Conservation (phyloP, 2,329 filamentous ascomycete genomes). For the Periconia sp. region DNA sequence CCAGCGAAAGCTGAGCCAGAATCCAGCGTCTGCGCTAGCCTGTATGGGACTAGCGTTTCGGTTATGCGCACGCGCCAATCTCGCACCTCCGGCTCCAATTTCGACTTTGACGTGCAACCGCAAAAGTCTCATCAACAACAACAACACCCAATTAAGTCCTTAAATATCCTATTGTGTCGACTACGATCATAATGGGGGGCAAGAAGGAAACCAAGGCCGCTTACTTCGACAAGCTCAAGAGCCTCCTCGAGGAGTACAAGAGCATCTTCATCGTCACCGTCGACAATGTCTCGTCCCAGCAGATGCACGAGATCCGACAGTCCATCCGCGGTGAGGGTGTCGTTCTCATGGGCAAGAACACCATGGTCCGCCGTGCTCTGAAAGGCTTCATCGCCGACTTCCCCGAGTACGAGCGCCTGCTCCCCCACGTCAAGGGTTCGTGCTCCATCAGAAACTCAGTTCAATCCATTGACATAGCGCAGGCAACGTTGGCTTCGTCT, state of each 20-base stretch:
- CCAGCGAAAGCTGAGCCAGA: constrained; percentile 4
- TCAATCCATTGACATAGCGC: constrained; percentile 22
- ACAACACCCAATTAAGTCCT: constrained; percentile 68
- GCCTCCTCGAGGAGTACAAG: constrained; percentile 93
- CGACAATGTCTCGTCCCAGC: constrained; percentile 99
- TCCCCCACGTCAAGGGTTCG: constrained; percentile 85
- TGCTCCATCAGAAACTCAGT: constrained; percentile 9
- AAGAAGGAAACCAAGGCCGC: constrained; percentile 91
- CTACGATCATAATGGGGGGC: constrained; percentile 96
- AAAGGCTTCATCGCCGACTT: constrained; percentile 90
- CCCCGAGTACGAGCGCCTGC: constrained; percentile 97
- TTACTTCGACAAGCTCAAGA: constrained; percentile 99
- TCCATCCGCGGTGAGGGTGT: constrained; percentile 89
- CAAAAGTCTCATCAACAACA: constrained; percentile 29
- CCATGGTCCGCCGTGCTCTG: constrained; percentile 98
- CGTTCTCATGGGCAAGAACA: constrained; percentile 99
- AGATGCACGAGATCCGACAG: constrained; percentile 99
- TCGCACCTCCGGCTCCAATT: constrained; percentile 19
- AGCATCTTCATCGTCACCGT: constrained; percentile 93
- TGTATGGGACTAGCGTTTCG: constrained; percentile 8
- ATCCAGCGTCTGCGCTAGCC: no score
- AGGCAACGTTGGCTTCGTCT: constrained; percentile 96
- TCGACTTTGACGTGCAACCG: no score
- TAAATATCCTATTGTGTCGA: constrained; percentile 97
- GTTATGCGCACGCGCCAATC: constrained; percentile 11